Conservation (phyloP, 1,284 basidiomycete genomes). For the Moesziomyces antarcticus region DNA sequence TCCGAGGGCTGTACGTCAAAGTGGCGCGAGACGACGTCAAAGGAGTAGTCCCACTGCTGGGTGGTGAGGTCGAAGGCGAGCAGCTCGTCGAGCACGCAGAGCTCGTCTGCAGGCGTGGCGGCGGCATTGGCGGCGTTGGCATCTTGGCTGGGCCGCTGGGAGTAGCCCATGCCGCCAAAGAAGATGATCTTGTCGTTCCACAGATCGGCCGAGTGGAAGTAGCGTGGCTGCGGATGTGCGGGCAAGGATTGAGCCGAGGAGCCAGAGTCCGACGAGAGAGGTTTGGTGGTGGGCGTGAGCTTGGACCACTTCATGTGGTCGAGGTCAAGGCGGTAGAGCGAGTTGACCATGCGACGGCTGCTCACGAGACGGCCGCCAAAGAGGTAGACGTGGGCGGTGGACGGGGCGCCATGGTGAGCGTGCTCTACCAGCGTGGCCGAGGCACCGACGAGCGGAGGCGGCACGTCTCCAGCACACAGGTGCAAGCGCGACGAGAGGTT, state of each 20-base stretch:
- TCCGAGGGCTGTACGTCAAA: slow-evolving; percentile 6
- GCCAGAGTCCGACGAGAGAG: neutral
- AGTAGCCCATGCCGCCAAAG: slow-evolving; percentile 64
- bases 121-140: neutral
- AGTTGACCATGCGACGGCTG: slow-evolving; percentile 59
- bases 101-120: slow-evolving; percentile 30
- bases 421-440: slow-evolving; percentile 58
- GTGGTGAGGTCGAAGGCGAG: slow-evolving; percentile 57
- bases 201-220: slow-evolving; percentile 63
- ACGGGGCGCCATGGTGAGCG: slow-evolving; percentile 5
- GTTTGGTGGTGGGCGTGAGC: slow-evolving; percentile 19
- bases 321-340: slow-evolving; percentile 58
- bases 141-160: slow-evolving; percentile 11
- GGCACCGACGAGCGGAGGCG: slow-evolving; percentile 61
- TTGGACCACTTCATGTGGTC: slow-evolving; percentile 52
- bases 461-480: slow-evolving; percentile 54
- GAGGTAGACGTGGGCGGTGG: slow-evolving; percentile 46
- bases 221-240: slow-evolving; percentile 53
- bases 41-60: slow-evolving; percentile 54
- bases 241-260: neutral
- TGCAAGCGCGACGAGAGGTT: slow-evolving; percentile 48
- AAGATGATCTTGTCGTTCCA: slow-evolving; percentile 61
- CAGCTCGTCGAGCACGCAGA: slow-evolving; percentile 60
- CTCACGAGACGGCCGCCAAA: slow-evolving; percentile 63
- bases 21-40: slow-evolving; percentile 20